Evolutionary conservation across 495 filamentous ascomycete species (phyloP), one percentile per base, ranked within the genome.

Genomic region (Pyrenula massariospora): DNA sequence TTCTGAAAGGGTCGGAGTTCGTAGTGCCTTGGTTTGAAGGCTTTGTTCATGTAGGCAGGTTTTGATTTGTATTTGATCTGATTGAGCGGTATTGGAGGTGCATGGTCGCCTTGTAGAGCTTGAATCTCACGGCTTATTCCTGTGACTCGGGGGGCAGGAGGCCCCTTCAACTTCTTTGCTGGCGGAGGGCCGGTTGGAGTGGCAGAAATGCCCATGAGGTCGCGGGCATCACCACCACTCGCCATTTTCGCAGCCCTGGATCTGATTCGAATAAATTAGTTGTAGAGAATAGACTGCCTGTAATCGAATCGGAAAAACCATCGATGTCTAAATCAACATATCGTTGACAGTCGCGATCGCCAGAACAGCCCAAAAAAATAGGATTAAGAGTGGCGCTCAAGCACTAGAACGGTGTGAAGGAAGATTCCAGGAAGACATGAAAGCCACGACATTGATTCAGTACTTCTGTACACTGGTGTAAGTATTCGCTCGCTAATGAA

Each of bases 151-250:
- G 72, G 24, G 68, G 58, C 12, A 69, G 69, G 31, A 74, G 61
- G 0, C 80, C 79, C 66, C 89, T 91, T 66, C 85, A 52, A 83
- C 64, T 92, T 92, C 73, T 94, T 94, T 52, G 79, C 69, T 11
- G 86, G 50, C 48, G 80, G 72, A 59, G 80, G 72, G 63, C 85
- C 77, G 56, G 73, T 77, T 54, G 88, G 84, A 42, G 31, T 8
- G 31, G 31, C 31, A 42, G 31, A 42, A 65, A 94, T 74, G 68
- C 89, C 86, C 70, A 95, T 84, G 68, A 95, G 88, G 71, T 95
- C 90, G 70, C 87, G 89, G 57, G 93, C 83, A 79, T 95, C 90
- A 70, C 75, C 70, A 50, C 88, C 89, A 62, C 74, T 76, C 63
- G 86, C 80, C 85, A 89, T 91, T 62, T 56, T 73, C 67, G 59